These are phyloP conservation scores for Epithele typhae DNA, from an alignment of 768 basidiomycete species.

Conservation along the genomic window DNA sequence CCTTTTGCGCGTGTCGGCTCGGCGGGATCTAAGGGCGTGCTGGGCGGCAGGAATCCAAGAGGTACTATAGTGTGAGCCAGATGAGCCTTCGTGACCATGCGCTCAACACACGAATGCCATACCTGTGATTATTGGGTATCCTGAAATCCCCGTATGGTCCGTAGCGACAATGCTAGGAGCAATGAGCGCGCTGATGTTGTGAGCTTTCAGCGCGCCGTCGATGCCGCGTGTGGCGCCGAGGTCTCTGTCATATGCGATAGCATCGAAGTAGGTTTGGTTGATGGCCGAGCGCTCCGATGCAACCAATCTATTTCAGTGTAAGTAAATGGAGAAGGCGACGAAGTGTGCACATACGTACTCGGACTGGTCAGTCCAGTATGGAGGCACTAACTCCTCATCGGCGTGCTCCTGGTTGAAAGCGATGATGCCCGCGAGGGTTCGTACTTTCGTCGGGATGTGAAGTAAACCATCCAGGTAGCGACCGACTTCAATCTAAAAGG, in stretches of 20 bases:
- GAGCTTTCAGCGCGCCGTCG: conserved; percentile 27
- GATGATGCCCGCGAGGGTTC: conserved; percentile 51
- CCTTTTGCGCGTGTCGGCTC: conserved; percentile 12
- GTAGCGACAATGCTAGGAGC: conserved; percentile 23
- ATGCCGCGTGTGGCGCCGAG: conserved; percentile 31
- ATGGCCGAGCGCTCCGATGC: conserved; percentile 21
- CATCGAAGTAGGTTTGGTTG: conserved; percentile 27
- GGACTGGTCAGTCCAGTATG: conserved; percentile 34
- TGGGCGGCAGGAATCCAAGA: conserved; percentile 52
- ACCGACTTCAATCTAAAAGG: conserved; percentile 48
- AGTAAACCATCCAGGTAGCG: conserved; percentile 43
- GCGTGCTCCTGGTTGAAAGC: conserved; percentile 52
- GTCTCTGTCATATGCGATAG: conserved; percentile 27
- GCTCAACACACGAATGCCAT: too few species aligned
- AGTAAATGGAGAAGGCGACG: neutral
- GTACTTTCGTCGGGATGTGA: conserved; percentile 52
- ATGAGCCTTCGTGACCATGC: too few species aligned
- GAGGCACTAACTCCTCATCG: conserved; percentile 38
- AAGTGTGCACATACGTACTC: conserved; percentile 18
- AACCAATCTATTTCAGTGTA: conserved; percentile 25
- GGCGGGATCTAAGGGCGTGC: conserved; percentile 35
- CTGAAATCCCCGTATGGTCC: conserved; percentile 46
- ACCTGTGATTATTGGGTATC: conserved; percentile 67
- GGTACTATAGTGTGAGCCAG: conserved; percentile 47
- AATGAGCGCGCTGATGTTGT: conserved; percentile 29